phyloP scores from a whole-genome alignment of 345 rosid species.

The Murraya paniculata region DNA sequence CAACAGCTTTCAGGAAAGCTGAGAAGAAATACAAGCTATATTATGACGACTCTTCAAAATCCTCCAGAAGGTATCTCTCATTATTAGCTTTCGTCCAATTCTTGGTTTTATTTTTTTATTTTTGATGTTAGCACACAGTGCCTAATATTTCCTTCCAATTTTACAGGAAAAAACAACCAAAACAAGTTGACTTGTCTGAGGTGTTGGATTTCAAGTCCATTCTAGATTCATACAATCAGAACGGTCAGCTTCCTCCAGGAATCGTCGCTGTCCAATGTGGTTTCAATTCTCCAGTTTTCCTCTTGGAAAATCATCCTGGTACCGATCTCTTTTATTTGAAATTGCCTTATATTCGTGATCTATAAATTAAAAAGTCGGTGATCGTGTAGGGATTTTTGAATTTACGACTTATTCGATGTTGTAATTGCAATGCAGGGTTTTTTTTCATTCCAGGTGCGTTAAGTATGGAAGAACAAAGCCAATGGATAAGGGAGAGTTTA shows the following conservation, averaged over 20 bases:
- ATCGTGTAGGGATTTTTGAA: not conserved
- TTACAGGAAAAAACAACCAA: slow-evolving; percentile 72
- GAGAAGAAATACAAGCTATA: slow-evolving; percentile 93
- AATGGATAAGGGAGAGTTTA: slow-evolving; percentile 82
- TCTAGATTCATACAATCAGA: slow-evolving; percentile 37
- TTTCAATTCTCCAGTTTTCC: slow-evolving; percentile 44
- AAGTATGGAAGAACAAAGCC: slow-evolving; percentile 72
- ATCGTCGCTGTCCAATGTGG: slow-evolving; percentile 29
- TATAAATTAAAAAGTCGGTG: not conserved
- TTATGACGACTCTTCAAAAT: slow-evolving; percentile 56
- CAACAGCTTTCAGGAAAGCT: slow-evolving; percentile 77
- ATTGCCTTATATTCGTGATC: not conserved
- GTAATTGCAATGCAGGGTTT: slow-evolving; percentile 49
- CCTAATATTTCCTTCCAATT: not conserved
- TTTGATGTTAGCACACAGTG: not conserved
- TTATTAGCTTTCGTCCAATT: slow-evolving; percentile 1
- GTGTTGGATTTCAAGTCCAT: slow-evolving; percentile 62
- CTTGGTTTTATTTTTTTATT: not conserved
- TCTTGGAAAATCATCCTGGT: slow-evolving; percentile 77
- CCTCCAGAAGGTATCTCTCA: slow-evolving; percentile 51
- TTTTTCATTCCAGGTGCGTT: slow-evolving; percentile 75
- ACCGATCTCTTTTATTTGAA: not conserved
- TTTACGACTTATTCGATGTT: not conserved
- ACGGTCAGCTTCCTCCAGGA: slow-evolving; percentile 51
- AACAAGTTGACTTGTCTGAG: slow-evolving; percentile 70